A percentile compares a stretch with the other conserved stretches of the same genome.
These are phyloP conservation scores for Globisporangium paddicum DNA, from an alignment of 352 stramenopile genomes.

Conservation along the genomic window DNA sequence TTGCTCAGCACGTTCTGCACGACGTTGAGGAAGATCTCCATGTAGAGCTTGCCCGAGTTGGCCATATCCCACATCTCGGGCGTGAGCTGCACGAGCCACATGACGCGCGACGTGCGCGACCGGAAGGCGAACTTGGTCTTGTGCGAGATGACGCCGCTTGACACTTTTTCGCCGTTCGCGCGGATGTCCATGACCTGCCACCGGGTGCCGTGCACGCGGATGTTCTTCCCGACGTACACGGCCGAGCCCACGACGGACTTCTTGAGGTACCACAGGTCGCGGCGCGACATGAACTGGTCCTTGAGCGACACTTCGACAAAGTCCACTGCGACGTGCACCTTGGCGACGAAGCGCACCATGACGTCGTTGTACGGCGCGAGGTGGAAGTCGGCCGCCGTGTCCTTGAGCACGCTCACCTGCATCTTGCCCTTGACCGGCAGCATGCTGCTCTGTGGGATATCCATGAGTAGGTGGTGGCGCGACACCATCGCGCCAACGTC, in stretches of 20 bases:
- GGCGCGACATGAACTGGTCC: slow-evolving; percentile 91
- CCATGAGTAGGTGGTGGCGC: slow-evolving; percentile 69
- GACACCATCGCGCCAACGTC: slow-evolving; percentile 14
- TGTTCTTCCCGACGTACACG: slow-evolving; percentile 75
- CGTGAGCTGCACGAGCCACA: slow-evolving; percentile 97
- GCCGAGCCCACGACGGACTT: slow-evolving; percentile 62
- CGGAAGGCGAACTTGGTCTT: slow-evolving; percentile 97
- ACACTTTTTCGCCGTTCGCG: slow-evolving; percentile 70
- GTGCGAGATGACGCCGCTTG: slow-evolving; percentile 92
- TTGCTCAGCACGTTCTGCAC: slow-evolving; percentile 81
- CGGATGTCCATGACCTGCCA: slow-evolving; percentile 91
- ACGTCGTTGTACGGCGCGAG: slow-evolving; percentile 76
- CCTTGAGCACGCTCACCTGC: slow-evolving; percentile 79
- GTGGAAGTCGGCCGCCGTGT: slow-evolving; percentile 69
- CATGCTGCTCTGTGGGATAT: slow-evolving; percentile 63
- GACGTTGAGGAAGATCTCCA: slow-evolving; percentile 86
- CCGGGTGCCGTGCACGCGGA: slow-evolving; percentile 64
- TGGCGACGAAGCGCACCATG: slow-evolving; percentile 76
- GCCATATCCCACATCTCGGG: slow-evolving; percentile 94
- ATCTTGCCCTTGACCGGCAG: slow-evolving; percentile 71
- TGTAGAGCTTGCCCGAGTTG: slow-evolving; percentile 86
- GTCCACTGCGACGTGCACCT: slow-evolving; percentile 71
- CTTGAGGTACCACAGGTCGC: slow-evolving; percentile 86
- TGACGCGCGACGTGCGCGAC: slow-evolving; percentile 93
- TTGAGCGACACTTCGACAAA: slow-evolving; percentile 91